These are phyloP conservation scores for Gomphus sp. DNA, from an alignment of 1,284 basidiomycete species.

Conservation along the genomic window DNA sequence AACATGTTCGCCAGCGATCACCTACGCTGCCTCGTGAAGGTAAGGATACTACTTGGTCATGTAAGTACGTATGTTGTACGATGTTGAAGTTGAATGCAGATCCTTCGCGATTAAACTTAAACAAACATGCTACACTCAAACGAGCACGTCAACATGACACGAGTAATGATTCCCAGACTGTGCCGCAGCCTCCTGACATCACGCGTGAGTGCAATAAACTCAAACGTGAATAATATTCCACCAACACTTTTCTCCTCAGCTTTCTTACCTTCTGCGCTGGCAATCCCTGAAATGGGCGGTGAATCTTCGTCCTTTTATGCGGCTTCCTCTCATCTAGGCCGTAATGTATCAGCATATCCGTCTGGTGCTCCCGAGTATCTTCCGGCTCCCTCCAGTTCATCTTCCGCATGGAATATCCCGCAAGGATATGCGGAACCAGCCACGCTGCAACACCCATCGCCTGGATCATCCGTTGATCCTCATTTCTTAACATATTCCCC, in stretches of 20 bases:
- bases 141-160: constrained; percentile 1
- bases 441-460: not conserved
- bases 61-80: not conserved
- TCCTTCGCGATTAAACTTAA: not conserved
- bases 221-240: not conserved
- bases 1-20: not conserved
- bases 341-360: not conserved
- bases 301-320: not conserved
- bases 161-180: not conserved
- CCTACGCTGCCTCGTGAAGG: constrained; percentile 3
- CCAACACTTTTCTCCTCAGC: not conserved
- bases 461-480: constrained; percentile 8
- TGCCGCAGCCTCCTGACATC: not conserved
- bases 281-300: not conserved
- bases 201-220: not conserved
- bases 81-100: not conserved
- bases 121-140: constrained; percentile 4
- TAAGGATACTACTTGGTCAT: not conserved
- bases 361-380: not conserved
- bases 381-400: not conserved
- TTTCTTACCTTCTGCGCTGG: not conserved
- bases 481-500: constrained; percentile 10
- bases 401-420: not conserved
- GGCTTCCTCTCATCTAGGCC: not conserved
- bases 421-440: not conserved